These are phyloP conservation scores for Combretum micranthum DNA, from an alignment of 345 rosid genomes.

Conservation along the genomic window DNA sequence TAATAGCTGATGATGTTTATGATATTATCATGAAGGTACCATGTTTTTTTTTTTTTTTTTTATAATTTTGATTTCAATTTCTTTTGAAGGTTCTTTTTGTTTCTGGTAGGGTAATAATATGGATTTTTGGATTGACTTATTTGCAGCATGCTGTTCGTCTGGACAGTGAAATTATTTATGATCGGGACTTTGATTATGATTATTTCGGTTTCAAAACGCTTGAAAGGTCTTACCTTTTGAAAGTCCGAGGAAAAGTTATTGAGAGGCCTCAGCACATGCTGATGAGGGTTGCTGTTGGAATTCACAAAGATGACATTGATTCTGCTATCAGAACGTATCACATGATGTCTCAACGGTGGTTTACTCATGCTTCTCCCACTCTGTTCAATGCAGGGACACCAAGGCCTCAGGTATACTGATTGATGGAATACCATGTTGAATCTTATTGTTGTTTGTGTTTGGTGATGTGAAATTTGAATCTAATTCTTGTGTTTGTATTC, in stretches of 20 bases:
- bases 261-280: slow-evolving; percentile 94
- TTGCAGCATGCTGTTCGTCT: slow-evolving; percentile 62
- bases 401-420: slow-evolving; percentile 58
- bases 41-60: not conserved
- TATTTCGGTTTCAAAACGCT: slow-evolving; percentile 92
- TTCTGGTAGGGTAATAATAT: not conserved
- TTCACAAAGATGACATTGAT: slow-evolving; percentile 72
- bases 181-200: slow-evolving; percentile 88
- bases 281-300: slow-evolving; percentile 93
- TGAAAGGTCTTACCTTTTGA: slow-evolving; percentile 82
- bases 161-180: slow-evolving; percentile 92
- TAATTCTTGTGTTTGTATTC: not conserved
- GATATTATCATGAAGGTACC: slow-evolving; percentile 82
- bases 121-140: slow-evolving; percentile 2
- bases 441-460: not conserved
- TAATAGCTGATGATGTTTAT: slow-evolving; percentile 86
- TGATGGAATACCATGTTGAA: not conserved
- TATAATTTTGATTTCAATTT: not conserved
- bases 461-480: not conserved
- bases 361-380: slow-evolving; percentile 95
- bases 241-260: slow-evolving; percentile 79
- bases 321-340: slow-evolving; percentile 73
- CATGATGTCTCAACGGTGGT: slow-evolving; percentile 92
- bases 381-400: slow-evolving; percentile 93
- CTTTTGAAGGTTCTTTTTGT: not conserved